Conservation (phyloP, 306 rosid genomes). For the Chamaecrista fasciculata region DNA sequence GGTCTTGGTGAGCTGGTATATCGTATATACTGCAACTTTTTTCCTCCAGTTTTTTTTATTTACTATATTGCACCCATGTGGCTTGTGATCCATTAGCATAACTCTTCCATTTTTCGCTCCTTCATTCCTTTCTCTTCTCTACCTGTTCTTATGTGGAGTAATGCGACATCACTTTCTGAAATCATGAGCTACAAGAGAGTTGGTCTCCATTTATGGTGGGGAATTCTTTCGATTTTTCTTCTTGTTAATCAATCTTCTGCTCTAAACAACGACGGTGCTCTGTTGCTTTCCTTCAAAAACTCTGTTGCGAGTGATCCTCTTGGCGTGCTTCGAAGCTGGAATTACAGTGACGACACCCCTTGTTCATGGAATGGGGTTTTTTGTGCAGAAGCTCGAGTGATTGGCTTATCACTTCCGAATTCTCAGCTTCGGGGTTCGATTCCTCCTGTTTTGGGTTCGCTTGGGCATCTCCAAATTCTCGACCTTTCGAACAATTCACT, state of each 20-base stretch:
- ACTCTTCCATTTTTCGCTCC: slow-evolving; percentile 29
- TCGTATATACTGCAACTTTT: slow-evolving; percentile 30
- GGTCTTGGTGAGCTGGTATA: slow-evolving; percentile 56
- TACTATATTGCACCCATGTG: slow-evolving; percentile 44
- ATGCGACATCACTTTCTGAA: slow-evolving; percentile 40
- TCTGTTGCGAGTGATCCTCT: slow-evolving; percentile 66
- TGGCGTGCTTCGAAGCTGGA: slow-evolving; percentile 52
- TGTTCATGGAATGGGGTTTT: slow-evolving; percentile 83
- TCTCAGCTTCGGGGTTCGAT: slow-evolving; percentile 67
- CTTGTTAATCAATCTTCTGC: slow-evolving; percentile 36
- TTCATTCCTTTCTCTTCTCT: slow-evolving; percentile 14
- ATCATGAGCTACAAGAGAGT: slow-evolving; percentile 42
- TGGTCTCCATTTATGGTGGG: slow-evolving; percentile 34
- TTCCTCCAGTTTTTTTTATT: background rate
- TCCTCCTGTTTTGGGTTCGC: slow-evolving; percentile 66
- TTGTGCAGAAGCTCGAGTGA: slow-evolving; percentile 51
- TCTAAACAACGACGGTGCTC: slow-evolving; percentile 59
- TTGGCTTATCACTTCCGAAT: slow-evolving; percentile 48
- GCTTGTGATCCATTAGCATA: slow-evolving; percentile 40
- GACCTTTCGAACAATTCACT: slow-evolving; percentile 79
- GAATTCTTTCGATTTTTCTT: slow-evolving; percentile 25
- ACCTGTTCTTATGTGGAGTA: slow-evolving; percentile 24
- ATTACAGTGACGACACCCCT: slow-evolving; percentile 48
- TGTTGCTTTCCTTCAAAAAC: slow-evolving; percentile 67
- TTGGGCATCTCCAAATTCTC: slow-evolving; percentile 59